Evolutionary conservation across 1,284 basidiomycete species (phyloP), one percentile per base, ranked within the genome.

Genomic region (Vanrija pseudolonga): DNA sequence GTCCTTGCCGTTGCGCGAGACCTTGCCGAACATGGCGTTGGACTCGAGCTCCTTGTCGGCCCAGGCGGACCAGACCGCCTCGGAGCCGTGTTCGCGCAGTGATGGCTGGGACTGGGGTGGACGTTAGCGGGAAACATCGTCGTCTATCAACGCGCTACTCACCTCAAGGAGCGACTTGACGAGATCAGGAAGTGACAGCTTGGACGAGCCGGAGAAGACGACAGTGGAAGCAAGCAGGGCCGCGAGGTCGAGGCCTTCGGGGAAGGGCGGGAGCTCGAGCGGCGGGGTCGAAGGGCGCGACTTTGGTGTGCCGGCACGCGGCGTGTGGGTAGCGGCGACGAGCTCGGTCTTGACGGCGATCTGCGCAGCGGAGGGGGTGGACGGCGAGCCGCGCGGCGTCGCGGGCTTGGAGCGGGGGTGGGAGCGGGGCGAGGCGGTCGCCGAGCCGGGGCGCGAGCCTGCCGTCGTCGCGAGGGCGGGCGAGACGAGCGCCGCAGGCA

Each of bases 201-300:
- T 74, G n/a, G 72, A 73, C 4, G 63, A 66, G n/a, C 74, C 74
- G 7, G 71, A 73, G 56, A 78, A 78, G 4, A 77, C 76, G 15
- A 78, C 65, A 4, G 73, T 76, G 3, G 67, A 65, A n/a, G 73
- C 72, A 14, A 77, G 65, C 12, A 78, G 60, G 0, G 76, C 74
- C 0, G 71, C 58, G 4, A 76, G 54, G 59, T 77, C 76, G 24
- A 75, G 51, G 15, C 55, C 60, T 0, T 42, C 51, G 2, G 71
- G 74, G 23, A 65, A 48, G 6, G 64, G 64, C n/a, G 53, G 39
- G n/a, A 45, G n/a, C 36, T 51, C 50, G 20, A 41, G 44, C 6
- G 36, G 40, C 0, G 55, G 58, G 17, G 55, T 56, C 3, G 37
- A 18, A 5, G 51, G 45, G 37, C 58, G 55, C 11, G 44, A 45